Evolutionary conservation across 495 filamentous ascomycete genomes (phyloP).

Genomic region (Glonium stellatum): DNA sequence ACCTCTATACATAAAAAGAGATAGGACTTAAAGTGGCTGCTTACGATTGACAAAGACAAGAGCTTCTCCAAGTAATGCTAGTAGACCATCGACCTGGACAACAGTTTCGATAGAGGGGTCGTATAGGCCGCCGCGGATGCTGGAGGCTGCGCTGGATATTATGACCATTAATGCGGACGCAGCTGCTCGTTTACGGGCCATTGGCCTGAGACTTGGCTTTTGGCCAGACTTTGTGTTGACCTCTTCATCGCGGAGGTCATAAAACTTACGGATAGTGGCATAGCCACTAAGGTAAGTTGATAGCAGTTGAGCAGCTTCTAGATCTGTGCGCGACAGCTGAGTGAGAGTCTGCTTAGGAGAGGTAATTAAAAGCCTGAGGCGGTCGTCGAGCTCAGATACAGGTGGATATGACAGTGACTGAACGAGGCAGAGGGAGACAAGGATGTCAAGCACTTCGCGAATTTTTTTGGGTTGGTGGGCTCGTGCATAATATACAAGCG

Average conservation of each 20-base stretch:
- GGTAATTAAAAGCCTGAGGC: slow-evolving; percentile 57
- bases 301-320: slow-evolving; percentile 70
- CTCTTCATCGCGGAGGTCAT: slow-evolving; percentile 71
- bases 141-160: slow-evolving; percentile 75
- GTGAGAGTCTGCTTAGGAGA: slow-evolving; percentile 60
- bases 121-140: slow-evolving; percentile 80
- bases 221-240: slow-evolving; percentile 18
- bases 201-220: slow-evolving; percentile 21
- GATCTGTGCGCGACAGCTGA: slow-evolving; percentile 56
- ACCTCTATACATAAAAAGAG: neutral
- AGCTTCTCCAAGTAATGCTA: slow-evolving; percentile 78
- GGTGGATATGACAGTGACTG: slow-evolving; percentile 75
- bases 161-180: slow-evolving; percentile 67
- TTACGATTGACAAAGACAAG: slow-evolving; percentile 63
- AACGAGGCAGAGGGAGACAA: slow-evolving; percentile 77
- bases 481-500: slow-evolving; percentile 79
- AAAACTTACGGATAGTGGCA: slow-evolving; percentile 79
- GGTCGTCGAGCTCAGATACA: slow-evolving; percentile 56
- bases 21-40: slow-evolving; percentile 21
- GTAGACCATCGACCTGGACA: slow-evolving; percentile 74
- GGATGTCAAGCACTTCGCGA: slow-evolving; percentile 71
- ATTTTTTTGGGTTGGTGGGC: slow-evolving; percentile 68
- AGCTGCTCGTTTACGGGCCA: slow-evolving; percentile 57
- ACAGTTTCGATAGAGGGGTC: slow-evolving; percentile 71
- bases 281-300: slow-evolving; percentile 84